Conservation (phyloP, 2,329 filamentous ascomycete genomes). For the Chalaropsis ovoidea region DNA sequence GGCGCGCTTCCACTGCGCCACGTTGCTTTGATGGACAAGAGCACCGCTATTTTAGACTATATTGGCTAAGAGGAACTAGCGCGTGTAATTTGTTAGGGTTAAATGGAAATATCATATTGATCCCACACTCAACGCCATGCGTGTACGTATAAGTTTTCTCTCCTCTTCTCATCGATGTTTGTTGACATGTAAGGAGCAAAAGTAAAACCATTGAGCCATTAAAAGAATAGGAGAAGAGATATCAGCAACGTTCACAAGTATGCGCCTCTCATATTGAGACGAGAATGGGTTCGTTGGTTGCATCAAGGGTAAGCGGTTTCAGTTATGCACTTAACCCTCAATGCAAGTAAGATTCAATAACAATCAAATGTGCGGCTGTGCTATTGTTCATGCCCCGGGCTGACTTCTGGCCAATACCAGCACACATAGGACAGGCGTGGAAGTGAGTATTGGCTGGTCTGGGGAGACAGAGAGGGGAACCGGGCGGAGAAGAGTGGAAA, state of each 20-base stretch:
- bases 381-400: background rate
- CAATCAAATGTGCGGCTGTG: background rate
- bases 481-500: background rate
- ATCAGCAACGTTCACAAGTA: no score
- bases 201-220: no score
- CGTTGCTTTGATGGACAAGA: slow-evolving; percentile 8
- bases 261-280: background rate
- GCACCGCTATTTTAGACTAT: background rate
- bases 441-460: background rate
- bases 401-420: background rate
- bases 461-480: background rate
- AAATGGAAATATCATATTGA: no score
- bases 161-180: no score
- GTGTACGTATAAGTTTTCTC: no score
- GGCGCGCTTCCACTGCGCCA: slow-evolving; percentile 25
- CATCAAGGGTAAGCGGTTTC: background rate
- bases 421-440: background rate
- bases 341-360: background rate
- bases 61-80: no score
- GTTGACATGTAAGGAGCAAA: no score
- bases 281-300: background rate
- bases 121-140: no score
- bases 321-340: background rate
- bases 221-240: no score
- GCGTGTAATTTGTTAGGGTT: no score